A percentile compares a stretch with the other conserved stretches of the same genome.
phyloP scores from a whole-genome alignment of 2,329 filamentous ascomycete genomes.

The Pseudogymnoascus sp. region DNA sequence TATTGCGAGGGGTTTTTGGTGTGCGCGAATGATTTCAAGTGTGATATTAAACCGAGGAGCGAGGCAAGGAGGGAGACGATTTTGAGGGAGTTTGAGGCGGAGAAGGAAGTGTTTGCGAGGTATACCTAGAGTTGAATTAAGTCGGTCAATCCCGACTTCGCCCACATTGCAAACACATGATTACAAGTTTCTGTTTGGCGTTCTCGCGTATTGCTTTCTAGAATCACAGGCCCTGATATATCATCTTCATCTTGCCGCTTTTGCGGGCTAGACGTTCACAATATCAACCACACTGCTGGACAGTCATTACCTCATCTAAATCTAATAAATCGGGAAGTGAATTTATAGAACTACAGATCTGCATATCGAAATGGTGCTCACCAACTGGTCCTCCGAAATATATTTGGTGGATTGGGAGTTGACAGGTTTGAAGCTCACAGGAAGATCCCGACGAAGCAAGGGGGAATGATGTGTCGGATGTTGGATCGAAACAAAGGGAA shows the following conservation, averaged over 20 bases:
- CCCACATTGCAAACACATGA: background rate
- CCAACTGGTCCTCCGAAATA: background rate
- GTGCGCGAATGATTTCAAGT: slow-evolving; percentile 25
- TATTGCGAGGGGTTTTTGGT: slow-evolving; percentile 30
- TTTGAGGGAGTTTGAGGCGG: slow-evolving; percentile 25
- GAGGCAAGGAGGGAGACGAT: slow-evolving; percentile 26
- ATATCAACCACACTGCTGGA: slow-evolving; percentile 10
- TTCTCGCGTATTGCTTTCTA: no score
- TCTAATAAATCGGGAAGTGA: no score
- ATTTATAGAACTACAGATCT: no score
- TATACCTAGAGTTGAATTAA: slow-evolving; percentile 10
- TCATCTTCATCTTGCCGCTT: slow-evolving; percentile 13
- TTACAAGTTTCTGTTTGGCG: background rate
- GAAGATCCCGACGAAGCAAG: background rate
- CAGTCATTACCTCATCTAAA: slow-evolving; percentile 12
- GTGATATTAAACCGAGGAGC: slow-evolving; percentile 20
- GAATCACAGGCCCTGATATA: background rate
- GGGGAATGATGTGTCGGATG: background rate
- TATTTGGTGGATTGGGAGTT: background rate
- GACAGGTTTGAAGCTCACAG: background rate
- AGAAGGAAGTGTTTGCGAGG: slow-evolving; percentile 21
- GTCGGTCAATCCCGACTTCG: background rate
- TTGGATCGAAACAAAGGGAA: background rate
- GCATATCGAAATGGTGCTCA: no score
- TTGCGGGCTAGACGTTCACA: slow-evolving; percentile 16